phyloP scores from a whole-genome alignment of 2,329 filamentous ascomycete species.

The Venturiaceae sp. region DNA sequence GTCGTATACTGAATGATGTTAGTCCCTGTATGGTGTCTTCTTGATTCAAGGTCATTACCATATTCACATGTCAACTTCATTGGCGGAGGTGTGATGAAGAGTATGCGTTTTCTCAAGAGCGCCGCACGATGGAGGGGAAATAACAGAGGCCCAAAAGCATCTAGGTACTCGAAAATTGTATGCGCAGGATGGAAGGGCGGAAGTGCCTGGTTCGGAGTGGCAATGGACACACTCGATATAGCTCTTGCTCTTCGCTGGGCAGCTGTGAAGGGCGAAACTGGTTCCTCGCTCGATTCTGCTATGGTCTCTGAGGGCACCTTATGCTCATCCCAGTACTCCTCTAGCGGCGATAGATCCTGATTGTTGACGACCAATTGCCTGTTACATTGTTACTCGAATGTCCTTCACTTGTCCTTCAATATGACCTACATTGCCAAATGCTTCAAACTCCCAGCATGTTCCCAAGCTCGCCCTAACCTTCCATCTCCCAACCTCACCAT shows the following conservation, averaged over 20 bases:
- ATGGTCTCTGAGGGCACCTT: slow-evolving; percentile 5
- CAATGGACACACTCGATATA: slow-evolving; percentile 43
- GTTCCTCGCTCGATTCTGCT: slow-evolving; percentile 4
- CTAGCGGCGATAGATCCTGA: slow-evolving; percentile 53
- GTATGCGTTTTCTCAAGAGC: slow-evolving; percentile 73
- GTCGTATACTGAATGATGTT: slow-evolving; percentile 64
- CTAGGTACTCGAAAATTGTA: slow-evolving; percentile 66
- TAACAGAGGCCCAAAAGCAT: slow-evolving; percentile 80
- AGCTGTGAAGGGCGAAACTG: slow-evolving; percentile 2
- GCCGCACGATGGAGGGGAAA: slow-evolving; percentile 87
- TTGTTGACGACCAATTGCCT: slow-evolving; percentile 54
- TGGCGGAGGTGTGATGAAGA: slow-evolving; percentile 78
- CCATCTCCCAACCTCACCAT: slow-evolving; percentile 81
- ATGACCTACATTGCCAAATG: slow-evolving; percentile 31
- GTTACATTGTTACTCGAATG: background rate
- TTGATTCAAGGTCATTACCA: slow-evolving; percentile 46
- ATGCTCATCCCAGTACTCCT: slow-evolving; percentile 67
- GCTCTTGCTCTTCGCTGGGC: slow-evolving; percentile 22
- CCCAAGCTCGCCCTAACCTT: slow-evolving; percentile 78
- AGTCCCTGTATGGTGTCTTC: background rate
- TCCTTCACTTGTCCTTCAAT: background rate
- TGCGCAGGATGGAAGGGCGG: slow-evolving; percentile 78
- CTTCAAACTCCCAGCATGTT: slow-evolving; percentile 71
- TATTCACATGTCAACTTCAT: slow-evolving; percentile 82
- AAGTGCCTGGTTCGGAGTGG: slow-evolving; percentile 55